Evolutionary conservation across 2,329 filamentous ascomycete species (phyloP), one percentile per base, ranked within the genome.

Genomic region (Calonectria pseudoturangicola): DNA sequence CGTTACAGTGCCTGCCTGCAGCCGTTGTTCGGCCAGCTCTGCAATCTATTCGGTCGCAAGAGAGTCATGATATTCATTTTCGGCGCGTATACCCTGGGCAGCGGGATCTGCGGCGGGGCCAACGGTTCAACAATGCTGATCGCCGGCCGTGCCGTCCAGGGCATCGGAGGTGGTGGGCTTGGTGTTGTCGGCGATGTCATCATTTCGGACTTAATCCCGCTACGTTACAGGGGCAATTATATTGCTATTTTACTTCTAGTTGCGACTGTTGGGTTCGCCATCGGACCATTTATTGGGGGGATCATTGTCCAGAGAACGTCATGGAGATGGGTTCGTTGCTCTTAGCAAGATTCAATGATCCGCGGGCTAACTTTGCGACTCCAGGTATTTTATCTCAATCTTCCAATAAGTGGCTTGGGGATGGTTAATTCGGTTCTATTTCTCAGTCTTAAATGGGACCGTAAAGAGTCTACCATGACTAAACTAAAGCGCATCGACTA

Each of bases 1-100:
- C 21, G 18, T 15, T n/a, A 5, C 1, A 79, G 77, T n/a, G 75
- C 77, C 12, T 75, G 68, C 27, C 68, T 89, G 2, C 88, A 88
- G 64, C 89, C 89, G 0, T 74, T 90, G 0, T 87, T 86, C 51
- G 88, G 87, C 1, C 88, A 90, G 73, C 73, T 89, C 0, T 84
- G 86, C 16, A 85, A 90, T 66, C 83, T 91, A n/a, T 91, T 88
- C 73, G 89, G 90, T 3, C 84, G 89, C 2, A 84, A 87, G 27
- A 85, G 81, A 62, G 79, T 85, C 28, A 81, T 83, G 18, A 80
- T 89, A 0, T 62, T 78, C 9, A 80, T 86, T 3, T 84, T 90
- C 1, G 82, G 80, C 13, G 72, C 89, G 1, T 91, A 91, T 71
- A 83, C 83, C 0, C 75, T 91, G 0, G 90, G 90, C 0, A 90